A percentile compares a stretch with the other conserved stretches of the same genome.
These are phyloP conservation scores for Halophytophthora polymorphica DNA, from an alignment of 352 stramenopile species.

Conservation along the genomic window DNA sequence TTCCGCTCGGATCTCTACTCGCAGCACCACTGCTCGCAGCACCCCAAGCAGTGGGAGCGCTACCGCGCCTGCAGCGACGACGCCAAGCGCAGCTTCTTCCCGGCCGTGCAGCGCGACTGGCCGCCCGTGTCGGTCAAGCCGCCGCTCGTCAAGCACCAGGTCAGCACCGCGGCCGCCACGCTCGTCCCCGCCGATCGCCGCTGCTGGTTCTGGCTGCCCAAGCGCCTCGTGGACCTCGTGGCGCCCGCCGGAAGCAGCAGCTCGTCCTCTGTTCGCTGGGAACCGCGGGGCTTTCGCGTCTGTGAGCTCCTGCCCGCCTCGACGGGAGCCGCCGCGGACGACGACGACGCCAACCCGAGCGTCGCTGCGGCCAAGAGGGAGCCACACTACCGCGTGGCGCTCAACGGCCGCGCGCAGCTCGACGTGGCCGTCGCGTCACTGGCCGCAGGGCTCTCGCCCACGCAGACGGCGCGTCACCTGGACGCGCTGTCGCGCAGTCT, in stretches of 20 bases:
- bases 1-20: conserved; percentile 55
- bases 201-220: too few relatives aligned
- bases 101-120: conserved; percentile 3
- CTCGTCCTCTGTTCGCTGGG: too few relatives aligned
- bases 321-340: conserved; percentile 2
- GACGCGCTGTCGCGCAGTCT: conserved; percentile 1
- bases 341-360: too few relatives aligned
- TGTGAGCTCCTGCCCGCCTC: neutral
- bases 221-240: too few relatives aligned
- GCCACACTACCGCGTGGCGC: conserved; percentile 12
- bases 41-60: conserved; percentile 32
- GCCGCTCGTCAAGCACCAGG: too few relatives aligned
- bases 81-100: conserved; percentile 43
- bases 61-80: conserved; percentile 29
- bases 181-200: too few relatives aligned
- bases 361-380: neutral
- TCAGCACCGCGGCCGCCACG: too few relatives aligned
- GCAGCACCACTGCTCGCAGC: conserved; percentile 45
- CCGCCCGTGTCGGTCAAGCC: too few relatives aligned
- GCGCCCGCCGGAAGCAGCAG: too few relatives aligned
- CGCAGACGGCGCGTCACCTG: conserved; percentile 11
- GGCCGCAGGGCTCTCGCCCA: conserved; percentile 12
- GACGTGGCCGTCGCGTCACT: conserved; percentile 17
- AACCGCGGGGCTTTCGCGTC: too few relatives aligned
- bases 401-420: conserved; percentile 14